phyloP scores from a whole-genome alignment of 2,329 filamentous ascomycete genomes.

The Dothiorella sarmentorum region DNA sequence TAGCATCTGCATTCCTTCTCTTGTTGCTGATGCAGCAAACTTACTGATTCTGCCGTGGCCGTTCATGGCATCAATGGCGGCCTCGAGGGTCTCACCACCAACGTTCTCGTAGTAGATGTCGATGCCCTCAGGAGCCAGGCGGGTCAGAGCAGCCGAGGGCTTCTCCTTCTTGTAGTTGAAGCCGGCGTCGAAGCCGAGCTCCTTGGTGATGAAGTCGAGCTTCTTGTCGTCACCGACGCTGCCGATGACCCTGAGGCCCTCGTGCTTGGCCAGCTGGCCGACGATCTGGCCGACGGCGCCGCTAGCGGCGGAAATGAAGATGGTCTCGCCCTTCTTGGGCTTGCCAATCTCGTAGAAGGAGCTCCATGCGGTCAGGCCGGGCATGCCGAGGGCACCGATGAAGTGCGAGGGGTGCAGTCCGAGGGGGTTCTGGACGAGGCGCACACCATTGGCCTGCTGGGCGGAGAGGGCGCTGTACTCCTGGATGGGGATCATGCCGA shows the following conservation, averaged over 20 bases:
- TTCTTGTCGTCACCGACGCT: constrained; percentile 79
- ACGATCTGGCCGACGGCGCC: constrained; percentile 82
- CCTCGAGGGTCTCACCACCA: constrained; percentile 70
- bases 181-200: constrained; percentile 67
- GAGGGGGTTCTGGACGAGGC: constrained; percentile 66
- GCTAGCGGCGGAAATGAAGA: constrained; percentile 76
- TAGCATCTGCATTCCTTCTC: too few species aligned
- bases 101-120: constrained; percentile 85
- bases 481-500: constrained; percentile 56
- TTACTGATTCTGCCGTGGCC: constrained; percentile 61
- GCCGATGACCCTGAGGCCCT: constrained; percentile 75
- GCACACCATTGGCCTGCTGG: constrained; percentile 42
- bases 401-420: constrained; percentile 65
- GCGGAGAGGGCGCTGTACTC: constrained; percentile 63
- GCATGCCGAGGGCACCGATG: constrained; percentile 74
- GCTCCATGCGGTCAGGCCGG: constrained; percentile 71
- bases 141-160: constrained; percentile 62
- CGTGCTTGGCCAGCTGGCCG: constrained; percentile 77
- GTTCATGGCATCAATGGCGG: constrained; percentile 63
- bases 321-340: constrained; percentile 74
- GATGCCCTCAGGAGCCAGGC: constrained; percentile 72
- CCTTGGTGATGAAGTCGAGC: constrained; percentile 67
- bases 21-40: too few species aligned
- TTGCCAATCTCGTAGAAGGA: constrained; percentile 72
- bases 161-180: constrained; percentile 90